Percentiles rank a stretch among this genome's conserved stretches.
phyloP scores from a whole-genome alignment of 2,329 filamentous ascomycete genomes.

The Penicillium sumatraense region DNA sequence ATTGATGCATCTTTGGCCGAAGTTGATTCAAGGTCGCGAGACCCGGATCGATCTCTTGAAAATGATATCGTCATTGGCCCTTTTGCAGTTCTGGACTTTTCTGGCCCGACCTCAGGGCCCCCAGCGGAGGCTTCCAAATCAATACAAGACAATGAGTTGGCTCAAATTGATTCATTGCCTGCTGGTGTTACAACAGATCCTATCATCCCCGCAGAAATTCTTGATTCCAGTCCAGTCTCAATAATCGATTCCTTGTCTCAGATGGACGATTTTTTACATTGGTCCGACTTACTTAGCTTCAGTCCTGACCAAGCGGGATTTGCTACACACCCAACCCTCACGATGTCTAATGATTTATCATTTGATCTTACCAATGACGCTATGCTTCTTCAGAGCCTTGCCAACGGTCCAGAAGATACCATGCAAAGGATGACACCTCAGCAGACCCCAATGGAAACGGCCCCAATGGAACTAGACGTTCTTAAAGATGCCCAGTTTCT shows the following conservation, averaged over 20 bases:
- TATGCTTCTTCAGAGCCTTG: slow-evolving; percentile 3
- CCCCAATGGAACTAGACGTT: slow-evolving; percentile 12
- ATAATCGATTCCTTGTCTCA: slow-evolving; percentile 26
- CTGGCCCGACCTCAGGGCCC: slow-evolving; percentile 1
- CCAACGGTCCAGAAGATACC: slow-evolving; percentile 1
- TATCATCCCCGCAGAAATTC: slow-evolving; percentile 8
- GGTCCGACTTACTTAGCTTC: slow-evolving; percentile 39
- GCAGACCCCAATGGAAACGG: slow-evolving; percentile 13
- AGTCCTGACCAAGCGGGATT: slow-evolving; percentile 27
- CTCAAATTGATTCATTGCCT: background rate
- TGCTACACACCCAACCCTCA: slow-evolving; percentile 17
- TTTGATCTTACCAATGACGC: slow-evolving; percentile 16
- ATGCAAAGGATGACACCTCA: slow-evolving; percentile 11
- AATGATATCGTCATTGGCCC: slow-evolving; percentile 35
- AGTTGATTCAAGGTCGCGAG: slow-evolving; percentile 34
- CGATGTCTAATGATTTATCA: slow-evolving; percentile 17
- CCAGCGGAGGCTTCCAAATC: background rate
- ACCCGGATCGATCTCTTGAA: slow-evolving; percentile 16
- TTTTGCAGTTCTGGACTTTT: slow-evolving; percentile 36
- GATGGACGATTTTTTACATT: slow-evolving; percentile 38
- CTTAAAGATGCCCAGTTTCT: slow-evolving; percentile 30
- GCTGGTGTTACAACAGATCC: background rate
- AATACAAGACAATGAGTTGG: background rate
- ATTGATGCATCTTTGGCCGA: slow-evolving; percentile 38
- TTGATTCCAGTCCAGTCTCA: slow-evolving; percentile 15